These are phyloP conservation scores for Kuraishia capsulata DNA, from an alignment of 805 yeast species.

Conservation along the genomic window DNA sequence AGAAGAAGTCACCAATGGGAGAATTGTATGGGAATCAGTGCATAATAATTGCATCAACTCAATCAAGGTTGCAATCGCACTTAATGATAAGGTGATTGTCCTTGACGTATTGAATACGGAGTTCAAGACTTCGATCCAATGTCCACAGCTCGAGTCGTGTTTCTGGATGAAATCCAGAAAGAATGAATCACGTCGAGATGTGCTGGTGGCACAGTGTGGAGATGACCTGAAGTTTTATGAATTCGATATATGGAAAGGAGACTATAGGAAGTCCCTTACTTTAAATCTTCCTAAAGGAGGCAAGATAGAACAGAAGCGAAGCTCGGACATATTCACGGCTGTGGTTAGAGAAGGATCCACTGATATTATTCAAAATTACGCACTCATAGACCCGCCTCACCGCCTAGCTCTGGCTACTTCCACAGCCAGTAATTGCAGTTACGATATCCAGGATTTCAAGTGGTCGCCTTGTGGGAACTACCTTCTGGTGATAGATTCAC, in stretches of 20 bases:
- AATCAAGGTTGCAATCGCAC: background rate
- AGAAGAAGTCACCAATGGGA: too few species aligned
- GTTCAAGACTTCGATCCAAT: background rate
- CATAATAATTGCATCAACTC: background rate
- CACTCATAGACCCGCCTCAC: background rate
- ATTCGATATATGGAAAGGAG: background rate
- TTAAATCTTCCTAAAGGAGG: too few species aligned
- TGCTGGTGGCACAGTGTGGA: background rate
- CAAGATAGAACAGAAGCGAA: too few species aligned
- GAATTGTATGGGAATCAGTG: background rate
- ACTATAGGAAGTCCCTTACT: background rate
- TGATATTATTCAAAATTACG: background rate
- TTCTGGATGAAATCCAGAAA: background rate
- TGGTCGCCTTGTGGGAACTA: constrained; percentile 3
- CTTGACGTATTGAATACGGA: background rate
- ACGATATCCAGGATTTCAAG: background rate
- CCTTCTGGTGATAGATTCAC: background rate
- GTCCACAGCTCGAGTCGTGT: background rate
- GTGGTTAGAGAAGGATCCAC: background rate
- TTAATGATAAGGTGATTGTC: background rate
- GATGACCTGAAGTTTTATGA: background rate
- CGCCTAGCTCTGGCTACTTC: too few species aligned
- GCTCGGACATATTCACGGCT: background rate
- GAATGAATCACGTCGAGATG: background rate
- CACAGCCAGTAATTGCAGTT: too few species aligned